Base-by-base conservation (phyloP, 495 filamentous ascomycete species). In the Penicillium flavigenum region DNA sequence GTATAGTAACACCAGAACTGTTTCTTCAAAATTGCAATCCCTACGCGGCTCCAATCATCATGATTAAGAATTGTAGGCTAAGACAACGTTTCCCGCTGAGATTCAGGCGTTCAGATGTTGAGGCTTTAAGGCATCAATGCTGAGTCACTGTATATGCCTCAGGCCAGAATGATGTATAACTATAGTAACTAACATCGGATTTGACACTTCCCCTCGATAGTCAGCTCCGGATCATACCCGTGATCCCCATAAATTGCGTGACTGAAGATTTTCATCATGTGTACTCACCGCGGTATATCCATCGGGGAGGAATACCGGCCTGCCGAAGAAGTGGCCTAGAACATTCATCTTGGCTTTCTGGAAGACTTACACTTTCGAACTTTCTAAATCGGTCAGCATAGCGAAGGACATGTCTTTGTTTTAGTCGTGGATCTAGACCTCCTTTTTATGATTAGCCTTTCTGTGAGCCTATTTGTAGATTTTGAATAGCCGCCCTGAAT, bases 291-390 rank as follows among this genome's bases (percentile, higher is more conserved):
- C 19, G 19, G 8, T 32, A 46, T 39, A 14, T 27, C 42, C 52
- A 38, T 29, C 52, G 52, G 52, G 52, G 52, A 55, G 52, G 29
- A 31, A 19, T 14, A 20, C 36, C 43, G 31, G 43, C 19, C 19
- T 38, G 22, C 52, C 20, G 38, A 39, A 41, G 20, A 41, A 19
- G 39, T 16, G 50, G 50, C 39, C 38, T 24, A 46, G 41, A 54
- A 32, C 27, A 32, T 19, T 22, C 29, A 22, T 22, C 41, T 43
- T 38, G 36, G 16, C 22, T 29, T 55, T 55, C 52, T 55, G 32
- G 52, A 55, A 55, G 32, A 39, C 20, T 36, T 39, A 43, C 4
- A 43, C 50, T 43, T 43, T 38, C 20, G 31, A 24, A 36, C 20
- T 10, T 34, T 17, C 26, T 22, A 12, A 16, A 50, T 34, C 17